Conservation (phyloP, 768 basidiomycete genomes). For the Leccinum longicurvipes region DNA sequence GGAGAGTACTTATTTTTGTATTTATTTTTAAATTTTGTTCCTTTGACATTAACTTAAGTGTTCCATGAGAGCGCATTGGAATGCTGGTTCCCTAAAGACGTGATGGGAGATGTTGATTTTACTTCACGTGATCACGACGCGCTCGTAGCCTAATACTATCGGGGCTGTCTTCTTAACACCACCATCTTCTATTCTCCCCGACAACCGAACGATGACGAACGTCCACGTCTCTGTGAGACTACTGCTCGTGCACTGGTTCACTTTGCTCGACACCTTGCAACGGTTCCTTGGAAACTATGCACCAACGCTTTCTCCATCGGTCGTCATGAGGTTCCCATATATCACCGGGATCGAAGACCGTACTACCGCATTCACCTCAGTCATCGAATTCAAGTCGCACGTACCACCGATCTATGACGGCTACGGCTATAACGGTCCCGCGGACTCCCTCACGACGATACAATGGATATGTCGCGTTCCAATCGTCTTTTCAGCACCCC, state of each 20-base stretch:
- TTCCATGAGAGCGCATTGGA: neutral
- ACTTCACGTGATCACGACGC: constrained; percentile 19
- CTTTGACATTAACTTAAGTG: neutral
- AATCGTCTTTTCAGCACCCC: neutral
- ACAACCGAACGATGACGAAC: neutral
- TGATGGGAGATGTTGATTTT: constrained; percentile 12
- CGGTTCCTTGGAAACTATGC: constrained; percentile 5
- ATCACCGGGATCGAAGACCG: neutral
- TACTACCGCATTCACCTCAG: neutral
- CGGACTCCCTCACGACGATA: neutral
- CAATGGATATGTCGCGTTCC: constrained; percentile 2
- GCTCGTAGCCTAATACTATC: neutral
- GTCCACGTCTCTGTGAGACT: constrained; percentile 4
- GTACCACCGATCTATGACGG: neutral
- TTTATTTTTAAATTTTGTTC: neutral
- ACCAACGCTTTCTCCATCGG: constrained; percentile 1
- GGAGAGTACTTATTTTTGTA: neutral
- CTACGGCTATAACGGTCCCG: neutral
- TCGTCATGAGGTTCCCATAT: too few species aligned
- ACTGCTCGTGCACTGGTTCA: constrained; percentile 14
- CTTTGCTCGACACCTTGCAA: constrained; percentile 13
- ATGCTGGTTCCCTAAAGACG: too few species aligned
- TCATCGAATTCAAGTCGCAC: neutral
- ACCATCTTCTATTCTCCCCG: neutral
- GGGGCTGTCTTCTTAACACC: neutral